Evolutionary conservation across 345 rosid genomes (phyloP).

Genomic region (Reutealis trisperma): DNA sequence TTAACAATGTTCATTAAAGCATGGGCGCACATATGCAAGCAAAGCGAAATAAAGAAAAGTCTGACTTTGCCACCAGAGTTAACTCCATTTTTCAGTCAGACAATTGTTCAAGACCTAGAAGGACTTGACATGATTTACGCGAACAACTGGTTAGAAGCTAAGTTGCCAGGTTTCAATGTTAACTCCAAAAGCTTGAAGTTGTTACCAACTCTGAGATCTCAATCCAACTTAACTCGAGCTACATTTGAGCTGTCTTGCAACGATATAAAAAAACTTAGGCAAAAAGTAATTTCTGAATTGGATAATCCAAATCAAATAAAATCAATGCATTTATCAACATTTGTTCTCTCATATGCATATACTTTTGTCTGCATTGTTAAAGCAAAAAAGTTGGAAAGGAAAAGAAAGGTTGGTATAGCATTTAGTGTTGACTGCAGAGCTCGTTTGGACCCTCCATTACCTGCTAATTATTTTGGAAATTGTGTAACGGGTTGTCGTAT

Average conservation of each 20-base stretch:
- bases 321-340: background rate
- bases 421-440: constrained; percentile 3
- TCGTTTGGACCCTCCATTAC: constrained; percentile 11
- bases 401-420: background rate
- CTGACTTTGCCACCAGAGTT: constrained; percentile 6
- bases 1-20: constrained; percentile 18
- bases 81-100: constrained; percentile 17
- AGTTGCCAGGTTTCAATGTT: background rate
- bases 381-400: background rate
- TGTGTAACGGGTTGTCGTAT: background rate
- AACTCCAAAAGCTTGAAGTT: constrained; percentile 9
- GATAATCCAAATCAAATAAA: background rate
- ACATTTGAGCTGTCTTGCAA: constrained; percentile 9
- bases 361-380: background rate
- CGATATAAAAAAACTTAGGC: constrained; percentile 3
- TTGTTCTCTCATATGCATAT: constrained; percentile 5
- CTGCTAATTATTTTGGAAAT: background rate
- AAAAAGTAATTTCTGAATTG: background rate
- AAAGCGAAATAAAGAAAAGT: background rate
- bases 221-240: constrained; percentile 4
- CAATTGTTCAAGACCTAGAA: constrained; percentile 1
- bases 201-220: background rate
- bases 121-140: constrained; percentile 8
- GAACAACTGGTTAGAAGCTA: constrained; percentile 1
- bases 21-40: constrained; percentile 22